Evolutionary conservation across 176 grass and related monocot species (phyloP), one percentile per base, ranked within the genome.

Genomic region (Oryza punctata): DNA sequence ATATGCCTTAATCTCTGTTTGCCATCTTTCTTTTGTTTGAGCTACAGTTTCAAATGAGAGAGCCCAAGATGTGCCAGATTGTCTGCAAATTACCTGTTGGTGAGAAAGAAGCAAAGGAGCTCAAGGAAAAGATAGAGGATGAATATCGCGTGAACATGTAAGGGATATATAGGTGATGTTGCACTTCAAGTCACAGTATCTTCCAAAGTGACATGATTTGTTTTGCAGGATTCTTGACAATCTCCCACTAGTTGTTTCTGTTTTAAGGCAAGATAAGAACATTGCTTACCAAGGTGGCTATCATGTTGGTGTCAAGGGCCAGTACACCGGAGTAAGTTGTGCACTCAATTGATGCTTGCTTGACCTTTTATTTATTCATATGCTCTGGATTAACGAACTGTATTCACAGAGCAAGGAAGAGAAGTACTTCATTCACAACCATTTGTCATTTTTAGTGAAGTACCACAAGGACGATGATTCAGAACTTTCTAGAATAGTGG

Each of bases 101-200:
- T 15, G 86, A 91, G 47, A 88, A 91, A 78, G 82, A 85, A 68
- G 90, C 90, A 21, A 91, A 91, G 45, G 90, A 88, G 82, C 78
- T 91, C 27, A 91, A 85, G 82, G 90, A 91, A 81, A 91, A 91
- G 90, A 91, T 91, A 79, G 90, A 91, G 60, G 90, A 91, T 78
- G 90, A 88, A 63, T 91, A 91, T 60, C 86, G 67, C 5, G 90
- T 91, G 46, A 91, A 88, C 85, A 91, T 91, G 90, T 91, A 73
- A 82, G 86, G 18, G 63, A 30, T 78, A 68, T 49, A 13, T 23
- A 40, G 7, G 27, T 50, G 11, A 7, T 61, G 10, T 68, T 29
- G 59, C 32, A 40, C 46, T 78, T 87, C 6, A 50, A 30, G 49
- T 75, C 2, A 16, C 19, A 30, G 2, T 80, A 27, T 83, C 74